phyloP scores from a whole-genome alignment of 73 alveolate species.

The Paramecium octaurelia region DNA sequence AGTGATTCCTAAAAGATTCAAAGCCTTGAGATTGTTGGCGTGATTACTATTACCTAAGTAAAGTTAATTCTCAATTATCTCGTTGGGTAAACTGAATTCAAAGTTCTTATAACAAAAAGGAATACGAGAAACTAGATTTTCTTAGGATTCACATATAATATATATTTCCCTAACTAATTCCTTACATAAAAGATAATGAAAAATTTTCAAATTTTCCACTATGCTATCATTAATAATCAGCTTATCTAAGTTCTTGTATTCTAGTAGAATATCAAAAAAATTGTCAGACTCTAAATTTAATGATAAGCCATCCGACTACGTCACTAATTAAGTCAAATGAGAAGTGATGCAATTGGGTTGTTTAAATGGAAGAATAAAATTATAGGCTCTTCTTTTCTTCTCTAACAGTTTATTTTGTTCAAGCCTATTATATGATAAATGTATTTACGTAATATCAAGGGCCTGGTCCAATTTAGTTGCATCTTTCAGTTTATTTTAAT shows the following conservation, averaged over 20 bases:
- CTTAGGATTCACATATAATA: background rate
- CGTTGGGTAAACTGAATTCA: slow-evolving; percentile 59
- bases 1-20: slow-evolving; percentile 72
- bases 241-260: background rate
- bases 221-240: background rate
- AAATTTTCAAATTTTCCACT: background rate
- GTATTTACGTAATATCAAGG: background rate
- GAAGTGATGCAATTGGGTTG: background rate
- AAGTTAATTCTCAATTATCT: slow-evolving; percentile 65
- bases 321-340: background rate
- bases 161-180: background rate
- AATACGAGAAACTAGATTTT: background rate
- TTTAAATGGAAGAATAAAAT: background rate
- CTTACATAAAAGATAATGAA: background rate
- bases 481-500: background rate
- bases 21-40: slow-evolving; percentile 58
- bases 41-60: slow-evolving; percentile 72
- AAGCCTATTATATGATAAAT: background rate
- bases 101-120: background rate
- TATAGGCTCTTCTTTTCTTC: background rate
- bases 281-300: background rate
- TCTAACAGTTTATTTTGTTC: background rate
- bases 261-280: background rate
- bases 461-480: background rate
- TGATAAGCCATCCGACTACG: background rate